Conservation (phyloP, 73 alveolate species). For the Tetrahymena thermophila region DNA sequence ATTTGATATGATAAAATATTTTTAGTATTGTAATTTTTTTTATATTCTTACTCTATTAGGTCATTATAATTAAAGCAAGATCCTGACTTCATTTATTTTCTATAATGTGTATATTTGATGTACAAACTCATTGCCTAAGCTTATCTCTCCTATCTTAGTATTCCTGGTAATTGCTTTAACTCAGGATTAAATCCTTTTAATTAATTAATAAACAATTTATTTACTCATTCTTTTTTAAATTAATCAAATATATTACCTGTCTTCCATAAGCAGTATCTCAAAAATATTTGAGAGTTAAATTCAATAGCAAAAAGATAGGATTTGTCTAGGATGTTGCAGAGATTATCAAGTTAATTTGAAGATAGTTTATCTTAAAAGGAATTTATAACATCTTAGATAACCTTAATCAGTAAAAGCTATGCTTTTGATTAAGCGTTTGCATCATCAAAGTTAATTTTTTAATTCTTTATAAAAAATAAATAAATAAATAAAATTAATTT, state of each 20-base stretch:
- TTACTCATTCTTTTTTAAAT: not conserved
- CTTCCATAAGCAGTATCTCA: slow-evolving; percentile 30
- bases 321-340: not conserved
- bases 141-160: slow-evolving; percentile 30
- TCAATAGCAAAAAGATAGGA: slow-evolving; percentile 19
- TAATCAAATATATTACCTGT: not conserved
- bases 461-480: not conserved
- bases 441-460: slow-evolving; percentile 20
- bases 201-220: not conserved
- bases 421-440: slow-evolving; percentile 14
- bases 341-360: not conserved
- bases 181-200: slow-evolving; percentile 7
- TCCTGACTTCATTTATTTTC: not conserved
- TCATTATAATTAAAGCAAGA: not conserved
- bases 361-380: slow-evolving; percentile 2
- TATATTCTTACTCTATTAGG: not conserved
- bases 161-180: slow-evolving; percentile 19
- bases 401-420: slow-evolving; percentile 7
- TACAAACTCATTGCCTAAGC: slow-evolving; percentile 29
- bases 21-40: not conserved
- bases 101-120: slow-evolving; percentile 1
- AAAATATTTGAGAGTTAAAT: slow-evolving; percentile 19
- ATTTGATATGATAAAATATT: not conserved
- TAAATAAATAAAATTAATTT: too few relatives aligned
- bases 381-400: not conserved